Conservation (phyloP, 495 filamentous ascomycete genomes). For the Paragyromitra xinjiangensis region DNA sequence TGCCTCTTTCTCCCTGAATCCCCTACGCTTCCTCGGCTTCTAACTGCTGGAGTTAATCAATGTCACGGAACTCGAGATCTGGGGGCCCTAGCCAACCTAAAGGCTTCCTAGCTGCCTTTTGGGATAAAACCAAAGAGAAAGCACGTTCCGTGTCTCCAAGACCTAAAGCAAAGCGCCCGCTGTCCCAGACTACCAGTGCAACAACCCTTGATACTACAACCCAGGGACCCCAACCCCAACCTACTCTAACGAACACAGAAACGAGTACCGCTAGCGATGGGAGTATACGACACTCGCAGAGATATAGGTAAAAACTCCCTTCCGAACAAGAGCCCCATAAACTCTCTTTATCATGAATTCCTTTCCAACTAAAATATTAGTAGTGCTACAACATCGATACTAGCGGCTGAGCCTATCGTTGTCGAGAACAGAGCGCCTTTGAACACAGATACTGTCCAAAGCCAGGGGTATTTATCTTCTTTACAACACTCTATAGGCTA, state of each 20-base stretch:
- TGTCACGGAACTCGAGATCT: neutral
- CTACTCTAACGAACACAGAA: neutral
- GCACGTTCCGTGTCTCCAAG: neutral
- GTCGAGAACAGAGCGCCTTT: neutral
- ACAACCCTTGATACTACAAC: neutral
- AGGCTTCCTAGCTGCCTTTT: neutral
- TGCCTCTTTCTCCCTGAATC: neutral
- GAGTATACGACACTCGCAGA: neutral
- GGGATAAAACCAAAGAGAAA: neutral
- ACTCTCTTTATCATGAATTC: neutral
- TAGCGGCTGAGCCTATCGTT: neutral
- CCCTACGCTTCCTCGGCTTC: too few species aligned
- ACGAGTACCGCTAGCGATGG: neutral
- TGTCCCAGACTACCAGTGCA: neutral
- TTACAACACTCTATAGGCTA: neutral
- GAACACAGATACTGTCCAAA: neutral
- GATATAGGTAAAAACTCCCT: neutral
- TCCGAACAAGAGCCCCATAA: neutral
- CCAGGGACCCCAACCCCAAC: neutral
- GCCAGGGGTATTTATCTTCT: neutral
- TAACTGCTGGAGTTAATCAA: neutral
- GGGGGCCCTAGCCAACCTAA: neutral
- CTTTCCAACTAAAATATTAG: neutral
- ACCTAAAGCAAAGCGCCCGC: neutral
- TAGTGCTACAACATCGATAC: neutral